Conservation (phyloP, 805 yeast species). For the Metschnikowia aberdeeniae region DNA sequence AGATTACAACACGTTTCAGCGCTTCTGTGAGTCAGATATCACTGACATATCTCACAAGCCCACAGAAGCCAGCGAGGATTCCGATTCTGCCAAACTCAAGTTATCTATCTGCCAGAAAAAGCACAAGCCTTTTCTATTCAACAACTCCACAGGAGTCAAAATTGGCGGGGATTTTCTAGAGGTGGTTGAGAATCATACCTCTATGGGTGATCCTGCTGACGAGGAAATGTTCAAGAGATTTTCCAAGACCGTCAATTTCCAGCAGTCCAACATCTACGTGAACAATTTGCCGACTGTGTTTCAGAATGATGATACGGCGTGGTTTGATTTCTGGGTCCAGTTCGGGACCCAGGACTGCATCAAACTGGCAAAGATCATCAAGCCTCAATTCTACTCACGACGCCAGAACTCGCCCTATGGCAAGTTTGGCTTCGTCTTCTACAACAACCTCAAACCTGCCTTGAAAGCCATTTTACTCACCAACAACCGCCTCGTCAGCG, state of each 20-base stretch:
- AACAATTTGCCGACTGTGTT: conserved; percentile 56
- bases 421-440: conserved; percentile 62
- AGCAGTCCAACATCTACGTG: conserved; percentile 71
- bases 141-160: background rate
- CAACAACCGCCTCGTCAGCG: conserved; percentile 38
- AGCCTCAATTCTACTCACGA: conserved; percentile 35
- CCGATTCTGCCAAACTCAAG: conserved; percentile 9
- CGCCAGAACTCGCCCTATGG: conserved; percentile 12
- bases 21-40: conserved; percentile 30
- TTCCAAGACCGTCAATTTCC: conserved; percentile 34
- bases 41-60: conserved; percentile 15
- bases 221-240: conserved; percentile 9
- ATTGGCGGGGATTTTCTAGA: background rate
- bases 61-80: background rate
- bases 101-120: conserved; percentile 35
- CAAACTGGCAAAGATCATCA: conserved; percentile 40
- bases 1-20: conserved; percentile 44
- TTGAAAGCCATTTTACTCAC: conserved; percentile 55
- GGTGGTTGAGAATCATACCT: background rate
- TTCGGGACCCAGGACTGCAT: conserved; percentile 28
- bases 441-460: conserved; percentile 53
- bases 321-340: conserved; percentile 38
- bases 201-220: background rate
- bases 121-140: conserved; percentile 28
- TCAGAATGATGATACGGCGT: conserved; percentile 47